Percentiles rank a stretch among this genome's conserved stretches.
Conservation (phyloP, 2,329 filamentous ascomycete genomes). For the Talaromyces atroroseus region DNA sequence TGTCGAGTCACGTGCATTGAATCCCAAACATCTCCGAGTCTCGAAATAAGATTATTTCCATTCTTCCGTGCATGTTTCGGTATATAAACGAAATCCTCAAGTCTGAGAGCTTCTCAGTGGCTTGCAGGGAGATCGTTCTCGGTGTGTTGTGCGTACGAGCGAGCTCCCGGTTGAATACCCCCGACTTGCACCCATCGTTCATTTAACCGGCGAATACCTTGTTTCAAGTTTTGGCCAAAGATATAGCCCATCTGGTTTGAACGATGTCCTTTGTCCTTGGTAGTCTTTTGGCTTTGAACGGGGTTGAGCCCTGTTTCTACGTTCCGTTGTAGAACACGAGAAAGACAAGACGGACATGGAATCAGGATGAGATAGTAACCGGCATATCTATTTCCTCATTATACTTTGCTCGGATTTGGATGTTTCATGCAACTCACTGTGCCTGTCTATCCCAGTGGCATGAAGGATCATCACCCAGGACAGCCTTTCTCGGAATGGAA, state of each 20-base stretch:
- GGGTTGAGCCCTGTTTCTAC: not conserved
- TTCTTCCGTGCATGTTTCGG: not conserved
- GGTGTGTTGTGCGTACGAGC: not conserved
- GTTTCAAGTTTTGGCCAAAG: not conserved
- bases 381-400: not conserved
- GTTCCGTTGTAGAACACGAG: not conserved
- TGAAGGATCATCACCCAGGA: slow-evolving; percentile 7
- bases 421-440: not conserved
- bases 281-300: not conserved
- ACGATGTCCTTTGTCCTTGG: slow-evolving; percentile 1
- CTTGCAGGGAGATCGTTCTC: not conserved
- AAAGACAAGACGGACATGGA: not conserved
- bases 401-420: not conserved
- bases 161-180: not conserved
- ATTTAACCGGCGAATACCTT: not conserved
- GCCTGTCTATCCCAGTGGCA: slow-evolving; percentile 1
- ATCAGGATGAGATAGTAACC: not conserved
- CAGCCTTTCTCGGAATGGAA: slow-evolving; percentile 1
- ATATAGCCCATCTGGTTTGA: not conserved
- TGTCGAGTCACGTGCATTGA: slow-evolving; percentile 8
- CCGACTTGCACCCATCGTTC: not conserved
- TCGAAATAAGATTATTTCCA: not conserved
- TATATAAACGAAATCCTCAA: not conserved
- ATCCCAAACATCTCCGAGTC: not conserved
- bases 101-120: not conserved